These are phyloP conservation scores for Smittium mucronatum DNA, from an alignment of 371 early-diverging fungal species.

Conservation along the genomic window DNA sequence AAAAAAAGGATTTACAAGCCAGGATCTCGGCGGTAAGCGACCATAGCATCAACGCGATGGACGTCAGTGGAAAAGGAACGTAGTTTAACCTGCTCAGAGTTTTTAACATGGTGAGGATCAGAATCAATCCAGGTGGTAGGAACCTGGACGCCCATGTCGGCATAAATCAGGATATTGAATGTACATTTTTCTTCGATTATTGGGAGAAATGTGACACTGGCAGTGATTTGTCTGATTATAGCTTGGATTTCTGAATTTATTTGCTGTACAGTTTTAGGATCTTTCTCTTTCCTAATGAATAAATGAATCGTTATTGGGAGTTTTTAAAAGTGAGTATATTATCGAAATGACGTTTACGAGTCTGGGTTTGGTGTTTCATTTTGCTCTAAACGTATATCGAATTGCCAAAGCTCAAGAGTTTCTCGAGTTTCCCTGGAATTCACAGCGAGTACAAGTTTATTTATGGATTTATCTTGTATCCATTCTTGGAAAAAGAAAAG, in stretches of 20 bases:
- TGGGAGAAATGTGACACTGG: slow-evolving; percentile 79
- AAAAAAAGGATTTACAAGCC: too few relatives aligned
- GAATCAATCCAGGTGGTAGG: slow-evolving; percentile 78
- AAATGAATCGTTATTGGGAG: too few relatives aligned
- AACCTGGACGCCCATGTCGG: slow-evolving; percentile 71
- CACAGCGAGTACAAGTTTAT: slow-evolving; percentile 71
- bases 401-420: slow-evolving; percentile 86
- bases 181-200: slow-evolving; percentile 77
- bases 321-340: too few relatives aligned
- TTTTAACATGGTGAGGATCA: slow-evolving; percentile 59
- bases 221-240: slow-evolving; percentile 80
- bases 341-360: too few relatives aligned
- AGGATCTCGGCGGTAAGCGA: slow-evolving; percentile 53
- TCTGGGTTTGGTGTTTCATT: slow-evolving; percentile 11
- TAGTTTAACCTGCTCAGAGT: slow-evolving; percentile 71
- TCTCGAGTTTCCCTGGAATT: slow-evolving; percentile 63
- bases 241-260: slow-evolving; percentile 66
- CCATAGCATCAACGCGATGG: slow-evolving; percentile 72
- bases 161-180: slow-evolving; percentile 79
- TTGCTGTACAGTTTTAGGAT: slow-evolving; percentile 45
- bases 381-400: slow-evolving; percentile 55
- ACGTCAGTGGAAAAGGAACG: slow-evolving; percentile 65
- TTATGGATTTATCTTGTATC: slow-evolving; percentile 52
- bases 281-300: neutral
- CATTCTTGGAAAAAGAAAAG: slow-evolving; percentile 41